These are phyloP conservation scores for Arthroderma sp. DNA, from an alignment of 2,329 filamentous ascomycete species.

Conservation along the genomic window DNA sequence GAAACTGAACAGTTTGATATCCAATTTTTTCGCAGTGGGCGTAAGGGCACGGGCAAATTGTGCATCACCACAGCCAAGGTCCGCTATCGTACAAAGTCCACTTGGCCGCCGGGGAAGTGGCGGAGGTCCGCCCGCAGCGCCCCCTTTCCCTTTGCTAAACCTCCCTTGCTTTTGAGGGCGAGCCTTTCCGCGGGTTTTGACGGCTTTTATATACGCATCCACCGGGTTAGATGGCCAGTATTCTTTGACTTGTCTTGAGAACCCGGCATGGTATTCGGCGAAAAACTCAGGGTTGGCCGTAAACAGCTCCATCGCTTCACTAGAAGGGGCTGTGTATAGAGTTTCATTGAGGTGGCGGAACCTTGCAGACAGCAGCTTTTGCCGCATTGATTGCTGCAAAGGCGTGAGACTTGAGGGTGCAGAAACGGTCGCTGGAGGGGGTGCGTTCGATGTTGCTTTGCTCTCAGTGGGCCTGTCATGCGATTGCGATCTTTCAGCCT, in stretches of 20 bases:
- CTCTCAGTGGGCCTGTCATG: background rate
- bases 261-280: conserved; percentile 88
- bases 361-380: conserved; percentile 85
- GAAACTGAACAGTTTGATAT: conserved; percentile 66
- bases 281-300: conserved; percentile 81
- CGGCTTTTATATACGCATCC: conserved; percentile 64
- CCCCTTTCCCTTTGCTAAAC: conserved; percentile 26
- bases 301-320: conserved; percentile 72
- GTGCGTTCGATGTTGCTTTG: conserved; percentile 12
- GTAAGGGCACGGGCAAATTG: conserved; percentile 57
- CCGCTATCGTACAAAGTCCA: conserved; percentile 65
- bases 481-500: background rate
- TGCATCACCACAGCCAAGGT: conserved; percentile 88
- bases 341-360: conserved; percentile 97
- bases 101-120: conserved; percentile 57
- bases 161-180: conserved; percentile 19
- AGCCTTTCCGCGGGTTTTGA: conserved; percentile 53
- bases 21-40: conserved; percentile 49
- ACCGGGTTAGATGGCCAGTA: conserved; percentile 95
- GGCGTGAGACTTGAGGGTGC: conserved; percentile 61
- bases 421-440: conserved; percentile 24
- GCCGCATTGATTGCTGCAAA: conserved; percentile 83
- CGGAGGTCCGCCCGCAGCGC: conserved; percentile 12
- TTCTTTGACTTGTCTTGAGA: conserved; percentile 80
- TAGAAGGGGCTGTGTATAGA: conserved; percentile 82